Percentiles rank a stretch among this genome's conserved stretches.
phyloP scores from a whole-genome alignment of 768 basidiomycete species.

The Termitomyces sp. region DNA sequence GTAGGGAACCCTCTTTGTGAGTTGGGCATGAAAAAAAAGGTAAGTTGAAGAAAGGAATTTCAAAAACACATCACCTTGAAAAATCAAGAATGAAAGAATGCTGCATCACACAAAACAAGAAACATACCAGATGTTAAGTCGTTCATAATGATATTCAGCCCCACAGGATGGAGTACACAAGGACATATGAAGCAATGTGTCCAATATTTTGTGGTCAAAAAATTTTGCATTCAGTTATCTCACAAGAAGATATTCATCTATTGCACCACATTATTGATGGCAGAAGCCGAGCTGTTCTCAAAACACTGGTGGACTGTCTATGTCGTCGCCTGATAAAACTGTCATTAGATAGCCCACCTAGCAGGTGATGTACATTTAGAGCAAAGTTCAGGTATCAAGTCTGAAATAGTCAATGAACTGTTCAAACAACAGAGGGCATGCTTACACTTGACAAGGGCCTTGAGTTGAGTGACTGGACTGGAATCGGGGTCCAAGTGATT shows the following conservation, averaged over 20 bases:
- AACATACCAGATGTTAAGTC: slow-evolving; percentile 74
- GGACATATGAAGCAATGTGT: slow-evolving; percentile 58
- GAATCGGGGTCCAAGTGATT: slow-evolving; percentile 59
- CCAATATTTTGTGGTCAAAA: slow-evolving; percentile 58
- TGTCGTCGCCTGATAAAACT: not conserved
- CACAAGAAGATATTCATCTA: slow-evolving; percentile 71
- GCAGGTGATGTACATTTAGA: slow-evolving; percentile 67
- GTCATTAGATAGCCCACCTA: slow-evolving; percentile 39
- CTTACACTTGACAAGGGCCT: slow-evolving; percentile 54
- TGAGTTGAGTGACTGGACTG: slow-evolving; percentile 31
- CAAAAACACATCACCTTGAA: slow-evolving; percentile 72
- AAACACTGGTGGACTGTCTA: slow-evolving; percentile 36
- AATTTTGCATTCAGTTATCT: slow-evolving; percentile 72
- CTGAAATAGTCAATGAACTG: slow-evolving; percentile 27
- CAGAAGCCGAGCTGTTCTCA: slow-evolving; percentile 62
- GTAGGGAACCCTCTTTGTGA: slow-evolving; percentile 62
- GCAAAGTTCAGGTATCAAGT: slow-evolving; percentile 82
- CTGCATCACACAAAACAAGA: not conserved
- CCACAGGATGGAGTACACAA: slow-evolving; percentile 67
- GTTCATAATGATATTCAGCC: slow-evolving; percentile 75
- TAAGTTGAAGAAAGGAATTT: slow-evolving; percentile 76
- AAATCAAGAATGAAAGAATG: slow-evolving; percentile 4
- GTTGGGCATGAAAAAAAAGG: slow-evolving; percentile 63
- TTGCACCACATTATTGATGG: slow-evolving; percentile 69
- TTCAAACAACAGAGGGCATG: not conserved